A percentile compares a stretch with the other conserved stretches of the same genome.
Evolutionary conservation across 371 early-diverging fungal genomes (phyloP).

Genomic region (Mortierella polycephala): DNA sequence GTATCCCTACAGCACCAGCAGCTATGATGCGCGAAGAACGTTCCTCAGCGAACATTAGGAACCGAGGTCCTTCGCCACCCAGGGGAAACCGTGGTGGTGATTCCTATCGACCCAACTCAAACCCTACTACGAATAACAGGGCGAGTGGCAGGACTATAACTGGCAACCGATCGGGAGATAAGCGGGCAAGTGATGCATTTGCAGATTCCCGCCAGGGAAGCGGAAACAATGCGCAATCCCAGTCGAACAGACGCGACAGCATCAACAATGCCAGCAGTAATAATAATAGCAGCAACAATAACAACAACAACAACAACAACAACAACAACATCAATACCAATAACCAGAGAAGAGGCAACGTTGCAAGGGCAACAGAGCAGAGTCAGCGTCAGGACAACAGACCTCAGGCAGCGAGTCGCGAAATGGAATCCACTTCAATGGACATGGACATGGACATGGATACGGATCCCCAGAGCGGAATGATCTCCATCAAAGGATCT

Average conservation of each 20-base stretch:
- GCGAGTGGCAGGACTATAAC: not conserved
- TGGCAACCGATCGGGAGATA: not conserved
- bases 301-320: conserved; percentile 10
- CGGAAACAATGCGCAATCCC: conserved; percentile 1
- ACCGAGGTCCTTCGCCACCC: conserved; percentile 2
- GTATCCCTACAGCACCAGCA: conserved; percentile 1
- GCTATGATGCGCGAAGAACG: conserved; percentile 6
- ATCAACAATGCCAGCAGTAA: not conserved
- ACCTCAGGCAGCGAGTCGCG: not conserved
- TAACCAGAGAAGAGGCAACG: not conserved
- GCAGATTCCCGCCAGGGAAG: not conserved
- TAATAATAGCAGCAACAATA: conserved; percentile 12
- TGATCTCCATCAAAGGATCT: conserved; percentile 35
- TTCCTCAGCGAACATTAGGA: conserved; percentile 5
- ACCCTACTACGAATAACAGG: not conserved
- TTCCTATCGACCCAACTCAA: conserved; percentile 5
- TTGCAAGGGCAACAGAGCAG: conserved; percentile 9
- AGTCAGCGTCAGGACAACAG: conserved; percentile 11
- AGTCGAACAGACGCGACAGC: not conserved
- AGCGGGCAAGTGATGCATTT: conserved; percentile 1
- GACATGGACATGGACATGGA: conserved; percentile 37
- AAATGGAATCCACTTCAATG: conserved; percentile 1
- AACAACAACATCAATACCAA: not conserved
- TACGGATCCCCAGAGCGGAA: conserved; percentile 7
- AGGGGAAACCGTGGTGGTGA: conserved; percentile 28